Percentiles rank a stretch among this genome's conserved stretches.
phyloP scores from a whole-genome alignment of 208 protist genomes.

The Leishmania amazonensis region DNA sequence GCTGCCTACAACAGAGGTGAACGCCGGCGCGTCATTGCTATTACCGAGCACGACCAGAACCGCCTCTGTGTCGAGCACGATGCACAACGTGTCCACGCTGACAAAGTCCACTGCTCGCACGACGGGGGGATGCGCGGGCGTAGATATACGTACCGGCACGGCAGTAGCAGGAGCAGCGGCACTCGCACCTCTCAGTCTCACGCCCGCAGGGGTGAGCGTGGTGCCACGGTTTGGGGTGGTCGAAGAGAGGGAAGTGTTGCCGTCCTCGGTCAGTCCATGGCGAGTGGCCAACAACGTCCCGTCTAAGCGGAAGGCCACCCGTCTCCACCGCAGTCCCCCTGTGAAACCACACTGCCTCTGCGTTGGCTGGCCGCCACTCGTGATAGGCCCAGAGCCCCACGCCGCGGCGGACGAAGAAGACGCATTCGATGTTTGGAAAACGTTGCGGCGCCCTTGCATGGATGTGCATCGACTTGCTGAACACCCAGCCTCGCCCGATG shows the following conservation, averaged over 20 bases:
- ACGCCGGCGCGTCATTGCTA: neutral
- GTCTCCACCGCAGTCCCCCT: conserved; percentile 31
- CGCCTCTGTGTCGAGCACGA: conserved; percentile 43
- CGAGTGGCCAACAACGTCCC: neutral
- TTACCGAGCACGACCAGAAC: conserved; percentile 44
- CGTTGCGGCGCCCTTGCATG: neutral
- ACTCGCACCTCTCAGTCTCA: neutral
- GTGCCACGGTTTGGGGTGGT: neutral
- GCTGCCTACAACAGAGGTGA: neutral
- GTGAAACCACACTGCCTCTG: conserved; percentile 6
- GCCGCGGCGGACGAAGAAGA: conserved; percentile 1
- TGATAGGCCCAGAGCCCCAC: neutral
- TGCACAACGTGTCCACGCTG: conserved; percentile 39
- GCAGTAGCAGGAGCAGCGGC: neutral
- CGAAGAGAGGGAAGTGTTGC: neutral
- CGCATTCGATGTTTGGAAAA: neutral
- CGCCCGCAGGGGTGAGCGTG: neutral
- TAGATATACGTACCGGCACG: conserved; percentile 24
- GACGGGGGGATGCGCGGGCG: neutral
- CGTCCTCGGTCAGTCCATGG: neutral
- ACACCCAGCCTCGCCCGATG: neutral
- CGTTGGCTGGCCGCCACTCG: neutral
- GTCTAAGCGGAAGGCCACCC: conserved; percentile 8
- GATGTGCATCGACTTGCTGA: neutral
- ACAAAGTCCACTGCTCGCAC: conserved; percentile 45